A percentile compares a stretch with the other conserved stretches of the same genome.
These are phyloP conservation scores for Cladosporium sp. DNA, from an alignment of 2,329 filamentous ascomycete species.

Conservation along the genomic window DNA sequence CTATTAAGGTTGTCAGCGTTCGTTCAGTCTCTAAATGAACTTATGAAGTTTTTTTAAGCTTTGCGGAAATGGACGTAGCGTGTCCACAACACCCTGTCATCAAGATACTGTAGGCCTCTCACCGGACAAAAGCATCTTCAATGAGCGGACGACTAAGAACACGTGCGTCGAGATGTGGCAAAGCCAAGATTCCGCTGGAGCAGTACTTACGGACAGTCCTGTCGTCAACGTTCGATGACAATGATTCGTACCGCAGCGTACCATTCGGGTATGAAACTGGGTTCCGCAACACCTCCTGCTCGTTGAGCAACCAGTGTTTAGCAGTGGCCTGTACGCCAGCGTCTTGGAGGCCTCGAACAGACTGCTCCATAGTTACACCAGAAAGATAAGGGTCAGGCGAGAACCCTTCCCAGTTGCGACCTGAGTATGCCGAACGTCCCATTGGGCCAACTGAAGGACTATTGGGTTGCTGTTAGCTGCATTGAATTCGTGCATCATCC, in stretches of 20 bases:
- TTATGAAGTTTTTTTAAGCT: too few species aligned
- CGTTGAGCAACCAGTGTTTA: constrained; percentile 13
- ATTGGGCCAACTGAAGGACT: constrained; percentile 50
- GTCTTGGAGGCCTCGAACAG: constrained; percentile 51
- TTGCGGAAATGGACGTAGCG: too few species aligned
- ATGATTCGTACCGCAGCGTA: constrained; percentile 18
- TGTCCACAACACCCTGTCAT: too few species aligned
- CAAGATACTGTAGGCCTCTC: neutral
- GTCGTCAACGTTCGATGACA: constrained; percentile 33
- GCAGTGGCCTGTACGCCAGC: constrained; percentile 43
- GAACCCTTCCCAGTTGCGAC: constrained; percentile 56
- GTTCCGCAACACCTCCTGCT: constrained; percentile 11
- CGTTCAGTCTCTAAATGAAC: neutral
- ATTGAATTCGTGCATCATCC: constrained; percentile 63
- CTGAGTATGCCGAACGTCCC: constrained; percentile 18
- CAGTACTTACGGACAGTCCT: constrained; percentile 20
- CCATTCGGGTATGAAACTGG: neutral
- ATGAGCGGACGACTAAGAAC: neutral
- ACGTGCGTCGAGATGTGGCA: neutral
- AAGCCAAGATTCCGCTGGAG: constrained; percentile 44
- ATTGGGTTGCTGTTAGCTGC: constrained; percentile 50
- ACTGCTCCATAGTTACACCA: constrained; percentile 48
- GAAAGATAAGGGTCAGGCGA: constrained; percentile 65
- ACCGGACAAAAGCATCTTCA: neutral
- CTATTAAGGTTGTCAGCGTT: neutral